These are phyloP conservation scores for Inonotus obliquus DNA, from an alignment of 1,284 basidiomycete genomes.

Conservation along the genomic window DNA sequence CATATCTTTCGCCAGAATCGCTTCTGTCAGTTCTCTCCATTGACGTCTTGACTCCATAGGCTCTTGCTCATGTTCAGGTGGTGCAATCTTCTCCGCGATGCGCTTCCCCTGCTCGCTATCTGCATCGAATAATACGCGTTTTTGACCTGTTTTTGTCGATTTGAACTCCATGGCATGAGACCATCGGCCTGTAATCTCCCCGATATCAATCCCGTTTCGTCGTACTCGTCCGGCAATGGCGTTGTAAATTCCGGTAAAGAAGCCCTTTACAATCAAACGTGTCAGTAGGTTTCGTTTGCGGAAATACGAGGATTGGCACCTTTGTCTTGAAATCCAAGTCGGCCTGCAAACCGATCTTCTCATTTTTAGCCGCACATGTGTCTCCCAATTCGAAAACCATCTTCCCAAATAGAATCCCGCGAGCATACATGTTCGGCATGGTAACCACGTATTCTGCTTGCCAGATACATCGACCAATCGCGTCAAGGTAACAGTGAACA, in stretches of 20 bases:
- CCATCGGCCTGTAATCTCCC: slow-evolving; percentile 91
- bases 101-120: slow-evolving; percentile 59
- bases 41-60: slow-evolving; percentile 87
- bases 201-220: slow-evolving; percentile 62
- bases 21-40: slow-evolving; percentile 84
- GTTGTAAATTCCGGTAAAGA: slow-evolving; percentile 97
- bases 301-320: slow-evolving; percentile 35
- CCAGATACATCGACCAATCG: neutral
- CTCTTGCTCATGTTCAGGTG: slow-evolving; percentile 86
- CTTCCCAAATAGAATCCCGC: slow-evolving; percentile 96
- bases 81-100: slow-evolving; percentile 78
- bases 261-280: slow-evolving; percentile 55
- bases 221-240: slow-evolving; percentile 81
- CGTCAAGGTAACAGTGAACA: slow-evolving; percentile 16
- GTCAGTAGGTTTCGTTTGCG: neutral
- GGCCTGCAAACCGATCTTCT: slow-evolving; percentile 67
- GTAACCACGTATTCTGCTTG: slow-evolving; percentile 74
- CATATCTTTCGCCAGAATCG: slow-evolving; percentile 88
- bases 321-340: slow-evolving; percentile 99
- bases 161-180: slow-evolving; percentile 88
- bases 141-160: slow-evolving; percentile 64
- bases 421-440: slow-evolving; percentile 98
- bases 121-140: slow-evolving; percentile 83
- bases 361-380: slow-evolving; percentile 81
- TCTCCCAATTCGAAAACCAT: slow-evolving; percentile 98